Evolutionary conservation across 768 basidiomycete species (phyloP).

Genomic region (Russula emetica): DNA sequence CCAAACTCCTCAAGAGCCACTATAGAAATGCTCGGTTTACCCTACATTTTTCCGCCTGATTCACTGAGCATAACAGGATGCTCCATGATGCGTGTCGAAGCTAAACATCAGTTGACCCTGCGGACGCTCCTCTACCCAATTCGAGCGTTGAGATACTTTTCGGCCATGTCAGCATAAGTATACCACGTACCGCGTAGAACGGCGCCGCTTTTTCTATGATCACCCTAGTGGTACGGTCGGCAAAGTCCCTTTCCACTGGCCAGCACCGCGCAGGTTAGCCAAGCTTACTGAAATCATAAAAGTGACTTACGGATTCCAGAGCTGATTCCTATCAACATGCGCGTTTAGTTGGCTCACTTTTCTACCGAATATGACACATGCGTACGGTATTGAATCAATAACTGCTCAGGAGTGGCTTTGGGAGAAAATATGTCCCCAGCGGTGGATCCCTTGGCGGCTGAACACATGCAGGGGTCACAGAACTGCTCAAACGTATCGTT

Average conservation of each 20-base stretch:
- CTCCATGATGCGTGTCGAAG: background rate
- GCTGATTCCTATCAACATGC: slow-evolving; percentile 14
- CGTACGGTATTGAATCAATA: slow-evolving; percentile 15
- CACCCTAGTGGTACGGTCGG: slow-evolving; percentile 17
- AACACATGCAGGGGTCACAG: background rate
- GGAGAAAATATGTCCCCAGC: slow-evolving; percentile 10
- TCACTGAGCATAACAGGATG: background rate
- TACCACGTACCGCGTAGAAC: slow-evolving; percentile 12
- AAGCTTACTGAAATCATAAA: background rate
- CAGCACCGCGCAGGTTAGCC: background rate
- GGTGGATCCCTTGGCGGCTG: background rate
- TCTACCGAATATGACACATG: background rate
- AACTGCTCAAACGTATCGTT: background rate
- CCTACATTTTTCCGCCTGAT: background rate
- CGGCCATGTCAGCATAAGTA: too few species aligned
- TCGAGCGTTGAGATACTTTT: background rate
- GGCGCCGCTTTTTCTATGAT: slow-evolving; percentile 17
- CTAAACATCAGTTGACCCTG: background rate
- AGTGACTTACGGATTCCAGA: slow-evolving; percentile 14
- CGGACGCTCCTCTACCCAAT: slow-evolving; percentile 13
- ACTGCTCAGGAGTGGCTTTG: background rate
- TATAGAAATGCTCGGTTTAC: background rate
- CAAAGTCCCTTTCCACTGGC: slow-evolving; percentile 20
- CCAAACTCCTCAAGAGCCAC: background rate
- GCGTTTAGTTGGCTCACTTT: background rate